phyloP scores from a whole-genome alignment of 179 eudicot genomes.

The Carnegiea gigantea region DNA sequence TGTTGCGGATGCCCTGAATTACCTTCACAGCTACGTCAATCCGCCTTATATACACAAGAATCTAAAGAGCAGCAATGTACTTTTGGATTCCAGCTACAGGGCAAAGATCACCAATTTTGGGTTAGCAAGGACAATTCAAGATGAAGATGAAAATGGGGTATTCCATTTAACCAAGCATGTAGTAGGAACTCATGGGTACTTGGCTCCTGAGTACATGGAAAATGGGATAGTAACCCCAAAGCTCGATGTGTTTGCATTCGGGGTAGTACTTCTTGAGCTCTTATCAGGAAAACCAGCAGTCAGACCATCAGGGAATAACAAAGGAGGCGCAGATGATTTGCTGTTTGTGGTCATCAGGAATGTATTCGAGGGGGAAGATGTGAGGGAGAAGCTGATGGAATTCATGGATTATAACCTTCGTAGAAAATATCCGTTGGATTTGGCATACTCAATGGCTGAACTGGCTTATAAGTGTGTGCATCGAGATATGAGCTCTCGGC shows the following conservation, averaged over 20 bases:
- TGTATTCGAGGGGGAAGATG: slow-evolving; percentile 50
- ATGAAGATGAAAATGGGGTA: slow-evolving; percentile 33
- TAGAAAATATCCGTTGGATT: slow-evolving; percentile 56
- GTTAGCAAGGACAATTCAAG: slow-evolving; percentile 50
- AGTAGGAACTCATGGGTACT: slow-evolving; percentile 74
- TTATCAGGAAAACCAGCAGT: slow-evolving; percentile 56
- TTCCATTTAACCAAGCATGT: slow-evolving; percentile 64
- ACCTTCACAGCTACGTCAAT: slow-evolving; percentile 66
- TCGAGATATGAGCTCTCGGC: slow-evolving; percentile 49
- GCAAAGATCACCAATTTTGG: slow-evolving; percentile 72
- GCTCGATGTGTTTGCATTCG: slow-evolving; percentile 70
- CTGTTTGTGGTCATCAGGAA: slow-evolving; percentile 33
- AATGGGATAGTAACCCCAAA: slow-evolving; percentile 62
- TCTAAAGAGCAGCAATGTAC: slow-evolving; percentile 62
- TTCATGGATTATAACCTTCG: slow-evolving; percentile 56
- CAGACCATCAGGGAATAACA: slow-evolving; percentile 22
- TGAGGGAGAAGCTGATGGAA: slow-evolving; percentile 48
- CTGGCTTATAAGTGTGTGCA: slow-evolving; percentile 55
- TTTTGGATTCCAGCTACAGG: slow-evolving; percentile 49
- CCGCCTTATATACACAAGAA: slow-evolving; percentile 85
- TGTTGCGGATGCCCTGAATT: slow-evolving; percentile 63
- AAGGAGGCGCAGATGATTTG: slow-evolving; percentile 31
- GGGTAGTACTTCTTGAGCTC: slow-evolving; percentile 65
- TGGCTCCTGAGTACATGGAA: slow-evolving; percentile 79
- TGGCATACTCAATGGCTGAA: slow-evolving; percentile 65